Evolutionary conservation across 2,329 filamentous ascomycete species (phyloP).

Genomic region (Gremmenia infestans): DNA sequence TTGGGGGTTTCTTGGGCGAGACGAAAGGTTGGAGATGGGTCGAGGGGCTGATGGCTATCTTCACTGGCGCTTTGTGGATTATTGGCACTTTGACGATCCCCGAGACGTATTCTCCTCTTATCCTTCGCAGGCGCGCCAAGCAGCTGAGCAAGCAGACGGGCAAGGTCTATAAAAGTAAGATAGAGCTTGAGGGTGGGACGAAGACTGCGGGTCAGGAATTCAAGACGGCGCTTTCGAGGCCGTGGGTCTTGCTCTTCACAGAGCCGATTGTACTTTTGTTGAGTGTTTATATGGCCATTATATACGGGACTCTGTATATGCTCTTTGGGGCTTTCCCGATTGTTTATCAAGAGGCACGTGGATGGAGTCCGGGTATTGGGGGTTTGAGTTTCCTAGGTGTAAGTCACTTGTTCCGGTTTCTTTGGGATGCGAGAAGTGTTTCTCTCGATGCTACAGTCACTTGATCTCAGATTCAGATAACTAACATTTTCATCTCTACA

Average conservation of each 20-base stretch:
- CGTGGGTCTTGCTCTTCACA: constrained; percentile 79
- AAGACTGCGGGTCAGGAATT: constrained; percentile 49
- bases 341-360: constrained; percentile 56
- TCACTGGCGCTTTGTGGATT: constrained; percentile 64
- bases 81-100: constrained; percentile 46
- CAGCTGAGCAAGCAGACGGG: constrained; percentile 51
- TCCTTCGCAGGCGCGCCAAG: constrained; percentile 68
- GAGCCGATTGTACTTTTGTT: constrained; percentile 79
- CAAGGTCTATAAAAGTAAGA: constrained; percentile 63
- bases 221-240: constrained; percentile 81
- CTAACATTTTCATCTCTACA: not conserved
- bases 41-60: constrained; percentile 54
- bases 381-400: constrained; percentile 67
- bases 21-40: constrained; percentile 73
- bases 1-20: constrained; percentile 61
- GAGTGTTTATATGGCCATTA: constrained; percentile 54
- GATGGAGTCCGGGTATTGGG: constrained; percentile 54
- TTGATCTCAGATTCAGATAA: not conserved
- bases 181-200: constrained; percentile 59
- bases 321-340: constrained; percentile 59
- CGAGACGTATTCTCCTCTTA: constrained; percentile 58
- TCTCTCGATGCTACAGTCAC: not conserved
- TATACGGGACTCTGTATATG: constrained; percentile 52
- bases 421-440: not conserved
- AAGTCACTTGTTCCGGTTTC: constrained; percentile 28